These are phyloP conservation scores for Osmanthus fragrans DNA, from an alignment of 257 asterid species.

Conservation along the genomic window DNA sequence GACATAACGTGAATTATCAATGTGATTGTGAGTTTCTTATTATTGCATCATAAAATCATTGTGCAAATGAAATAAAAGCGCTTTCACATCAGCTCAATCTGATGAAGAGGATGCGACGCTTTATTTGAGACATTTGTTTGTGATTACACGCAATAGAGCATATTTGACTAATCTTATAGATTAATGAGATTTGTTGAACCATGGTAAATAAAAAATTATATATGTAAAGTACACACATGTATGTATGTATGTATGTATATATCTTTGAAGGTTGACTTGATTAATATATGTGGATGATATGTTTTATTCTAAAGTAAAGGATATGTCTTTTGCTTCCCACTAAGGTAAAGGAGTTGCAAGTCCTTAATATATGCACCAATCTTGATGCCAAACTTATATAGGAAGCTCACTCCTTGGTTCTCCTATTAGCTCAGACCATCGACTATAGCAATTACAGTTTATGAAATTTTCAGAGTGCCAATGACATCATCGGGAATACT, in stretches of 20 bases:
- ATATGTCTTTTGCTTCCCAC: constrained; percentile 44
- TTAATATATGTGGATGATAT: constrained; percentile 18
- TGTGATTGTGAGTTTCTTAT: background rate
- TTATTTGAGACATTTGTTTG: background rate
- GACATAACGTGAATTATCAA: background rate
- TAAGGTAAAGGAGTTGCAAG: constrained; percentile 21
- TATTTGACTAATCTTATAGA: background rate
- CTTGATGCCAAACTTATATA: constrained; percentile 41
- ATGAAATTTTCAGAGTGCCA: too few relatives aligned
- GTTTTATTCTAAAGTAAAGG: constrained; percentile 36
- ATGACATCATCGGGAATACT: too few relatives aligned
- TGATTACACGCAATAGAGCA: background rate
- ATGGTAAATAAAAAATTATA: background rate
- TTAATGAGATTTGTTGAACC: constrained; percentile 1
- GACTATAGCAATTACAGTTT: too few relatives aligned
- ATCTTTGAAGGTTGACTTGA: constrained; percentile 34
- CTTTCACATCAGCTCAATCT: background rate
- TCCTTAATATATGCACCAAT: constrained; percentile 20
- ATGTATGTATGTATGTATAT: background rate
- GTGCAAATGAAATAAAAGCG: too few relatives aligned
- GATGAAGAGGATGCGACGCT: background rate
- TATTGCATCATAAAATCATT: background rate
- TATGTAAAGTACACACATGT: background rate
- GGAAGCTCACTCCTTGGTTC: constrained; percentile 27
- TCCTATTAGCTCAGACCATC: background rate